Evolutionary conservation across 225 moss, liverwort and hornwort genomes (phyloP), one percentile per base, ranked within the genome.

Genomic region (Thuidium tamariscinum): DNA sequence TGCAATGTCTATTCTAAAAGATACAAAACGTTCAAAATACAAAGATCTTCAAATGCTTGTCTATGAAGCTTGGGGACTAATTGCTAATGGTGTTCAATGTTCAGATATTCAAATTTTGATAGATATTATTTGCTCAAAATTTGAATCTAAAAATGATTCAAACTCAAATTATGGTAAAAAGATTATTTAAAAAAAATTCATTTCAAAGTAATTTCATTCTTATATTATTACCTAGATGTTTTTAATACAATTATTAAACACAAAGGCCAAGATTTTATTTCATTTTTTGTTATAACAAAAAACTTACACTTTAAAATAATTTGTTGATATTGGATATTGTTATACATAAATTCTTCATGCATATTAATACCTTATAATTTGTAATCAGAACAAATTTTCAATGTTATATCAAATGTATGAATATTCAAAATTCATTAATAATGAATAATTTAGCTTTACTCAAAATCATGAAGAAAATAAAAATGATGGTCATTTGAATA

Each of bases 1-100:
- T 86, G 91, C 93, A 76, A 91, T 91, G 91, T 88, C 83, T 13
- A 62, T 89, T 17, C 13, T 93, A 27, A 92, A 88, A 85, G 85
- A 92, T 26, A 93, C 93, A 66, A 89, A 87, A 68, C 88, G 92
- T 46, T 5, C 85, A n/a, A 87, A 91, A 49, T 89, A 87, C 74
- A 85, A 91, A 68, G 92, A 93, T 77, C 87, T 89, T 30, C 93
- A 93, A 87, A 77, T 83, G 80, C 89, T 92, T 86, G 91, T 93
- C 21, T 89, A 55, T 70, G 91, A 93, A 55, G 93, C 92, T 66
- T 93, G 92, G 92, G 23, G 34, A 42, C 77, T 92, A 8, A 62
- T 89, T 71, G 42, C 82, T 37, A 68, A 83, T 20, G 93, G 89
- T 49, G 88, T 76, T 54, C 91, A 89, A 77, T 70, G 83, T 11